Evolutionary conservation across 331 rosid species (phyloP).

Genomic region (Pyrus hybrid): DNA sequence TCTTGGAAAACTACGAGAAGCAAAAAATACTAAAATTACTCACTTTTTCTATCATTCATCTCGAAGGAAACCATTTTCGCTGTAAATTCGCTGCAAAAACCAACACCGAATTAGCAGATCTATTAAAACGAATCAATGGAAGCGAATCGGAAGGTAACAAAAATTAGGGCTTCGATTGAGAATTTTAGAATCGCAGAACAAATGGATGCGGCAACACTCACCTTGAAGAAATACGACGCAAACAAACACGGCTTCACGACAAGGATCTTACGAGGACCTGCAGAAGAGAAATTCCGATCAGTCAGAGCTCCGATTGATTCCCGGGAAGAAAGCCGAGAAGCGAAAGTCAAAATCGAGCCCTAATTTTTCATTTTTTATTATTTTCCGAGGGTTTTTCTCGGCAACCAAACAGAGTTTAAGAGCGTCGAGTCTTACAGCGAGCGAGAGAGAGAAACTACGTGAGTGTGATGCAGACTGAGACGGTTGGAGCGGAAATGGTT

Average conservation of each 20-base stretch:
- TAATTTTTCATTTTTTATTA: neutral
- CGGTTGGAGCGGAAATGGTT: neutral
- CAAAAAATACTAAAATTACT: slow-evolving; percentile 12
- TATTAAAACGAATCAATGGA: neutral
- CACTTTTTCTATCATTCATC: slow-evolving; percentile 97
- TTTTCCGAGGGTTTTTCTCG: neutral
- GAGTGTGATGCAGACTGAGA: neutral
- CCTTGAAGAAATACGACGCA: neutral
- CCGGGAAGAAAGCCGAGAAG: neutral
- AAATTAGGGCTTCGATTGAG: neutral
- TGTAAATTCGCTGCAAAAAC: slow-evolving; percentile 21
- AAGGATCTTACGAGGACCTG: slow-evolving; percentile 8
- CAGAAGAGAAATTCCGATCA: neutral
- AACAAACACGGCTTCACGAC: neutral
- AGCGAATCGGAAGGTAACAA: neutral
- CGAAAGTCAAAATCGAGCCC: neutral
- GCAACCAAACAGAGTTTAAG: neutral
- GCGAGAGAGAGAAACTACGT: neutral
- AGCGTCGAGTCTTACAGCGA: neutral
- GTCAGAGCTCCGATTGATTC: neutral
- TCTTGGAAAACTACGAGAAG: neutral
- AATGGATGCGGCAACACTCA: neutral
- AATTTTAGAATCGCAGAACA: neutral
- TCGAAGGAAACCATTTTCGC: slow-evolving; percentile 80
- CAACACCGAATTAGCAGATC: neutral